Evolutionary conservation across 2,329 filamentous ascomycete species (phyloP), one percentile per base, ranked within the genome.

Genomic region (Diaporthe ilicicola): DNA sequence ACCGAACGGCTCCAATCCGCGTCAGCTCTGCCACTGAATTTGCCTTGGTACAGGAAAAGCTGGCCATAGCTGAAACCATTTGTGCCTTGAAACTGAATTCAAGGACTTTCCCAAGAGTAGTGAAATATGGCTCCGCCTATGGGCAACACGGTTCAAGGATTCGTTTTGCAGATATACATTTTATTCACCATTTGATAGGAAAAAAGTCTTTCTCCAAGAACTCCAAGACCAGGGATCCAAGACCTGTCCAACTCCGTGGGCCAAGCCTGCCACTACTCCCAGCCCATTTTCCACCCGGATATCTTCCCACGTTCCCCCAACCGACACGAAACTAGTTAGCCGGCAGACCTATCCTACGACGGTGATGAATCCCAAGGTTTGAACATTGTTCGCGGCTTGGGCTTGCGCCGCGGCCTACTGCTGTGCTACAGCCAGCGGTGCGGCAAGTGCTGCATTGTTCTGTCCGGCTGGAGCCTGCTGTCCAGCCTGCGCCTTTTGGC

Each of bases 361-460:
- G 29, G 13, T 34, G 8, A 50, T 34, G n/a, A 50, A 10, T 44
- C 37, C 15, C 44, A 64, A 22, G 12, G 59, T 50, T 29, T 64
- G 59, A 12, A 15, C 29, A 2, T 27, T 50, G 15, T 50, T 50
- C 15, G 7, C 19, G 12, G 42, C 27, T n/a, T 59, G 55, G 0
- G 55, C 55, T 24, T 62, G 59, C 6, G 56, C 56, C 6, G 56
- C 56, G 15, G 13, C 15, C 27, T 53, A 24, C 17, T 32, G 27
- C 17, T 59, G 55, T n/a, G 42, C 59, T 19, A 29, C 19, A 29
- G 59, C 29, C 6, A 37, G n/a, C 1, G 29, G 42, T 3, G 27
- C 42, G 29, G 39, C 56, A 48, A 62, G 59, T 9, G 42, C 59
- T n/a, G n/a, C n/a, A n/a, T n/a, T n/a, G n/a, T n/a, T n/a, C n/a